Conservation (phyloP, 2,329 filamentous ascomycete species). For the Alternaria hordeiaustralica region DNA sequence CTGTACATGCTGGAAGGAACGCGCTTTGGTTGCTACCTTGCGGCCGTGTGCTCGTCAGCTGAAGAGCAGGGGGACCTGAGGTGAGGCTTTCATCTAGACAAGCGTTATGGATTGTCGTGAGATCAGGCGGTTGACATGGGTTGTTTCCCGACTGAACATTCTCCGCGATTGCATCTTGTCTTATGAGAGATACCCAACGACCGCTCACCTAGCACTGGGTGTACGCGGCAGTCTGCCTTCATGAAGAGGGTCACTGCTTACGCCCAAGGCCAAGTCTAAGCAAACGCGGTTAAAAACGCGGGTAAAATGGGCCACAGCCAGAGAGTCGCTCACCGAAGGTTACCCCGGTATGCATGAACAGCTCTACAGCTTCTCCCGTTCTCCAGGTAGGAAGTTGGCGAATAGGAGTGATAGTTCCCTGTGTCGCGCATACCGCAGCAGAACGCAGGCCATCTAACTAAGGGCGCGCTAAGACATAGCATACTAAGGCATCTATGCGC, state of each 20-base stretch:
- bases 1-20: background rate
- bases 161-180: background rate
- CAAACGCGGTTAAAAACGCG: background rate
- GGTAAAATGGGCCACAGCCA: background rate
- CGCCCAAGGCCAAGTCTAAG: accelerated
- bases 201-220: background rate
- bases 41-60: background rate
- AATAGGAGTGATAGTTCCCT: background rate
- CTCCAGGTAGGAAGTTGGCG: background rate
- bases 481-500: too few species aligned
- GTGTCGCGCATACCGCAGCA: background rate
- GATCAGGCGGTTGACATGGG: background rate
- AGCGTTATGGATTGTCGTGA: background rate
- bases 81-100: background rate
- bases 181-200: background rate
- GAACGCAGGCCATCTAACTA: too few species aligned
- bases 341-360: background rate
- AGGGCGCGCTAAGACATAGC: too few species aligned
- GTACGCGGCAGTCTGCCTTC: background rate
- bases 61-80: background rate
- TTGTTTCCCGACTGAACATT: background rate
- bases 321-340: background rate
- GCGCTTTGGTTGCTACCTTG: background rate
- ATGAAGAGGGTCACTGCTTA: background rate
- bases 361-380: background rate